phyloP scores from a whole-genome alignment of 768 basidiomycete species.

The Kwoniella pini region DNA sequence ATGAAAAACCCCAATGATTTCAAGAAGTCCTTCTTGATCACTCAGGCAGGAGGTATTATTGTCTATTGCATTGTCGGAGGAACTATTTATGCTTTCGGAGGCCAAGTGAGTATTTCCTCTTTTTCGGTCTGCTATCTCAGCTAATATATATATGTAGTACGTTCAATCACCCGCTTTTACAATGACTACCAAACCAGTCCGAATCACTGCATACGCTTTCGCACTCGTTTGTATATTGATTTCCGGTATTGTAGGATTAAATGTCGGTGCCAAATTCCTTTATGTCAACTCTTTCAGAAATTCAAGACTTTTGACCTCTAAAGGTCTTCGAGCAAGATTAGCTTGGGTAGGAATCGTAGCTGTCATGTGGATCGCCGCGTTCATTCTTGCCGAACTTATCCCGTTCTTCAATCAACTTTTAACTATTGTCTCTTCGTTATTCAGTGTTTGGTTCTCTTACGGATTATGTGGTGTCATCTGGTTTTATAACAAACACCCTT shows the following conservation, averaged over 20 bases:
- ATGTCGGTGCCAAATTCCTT: constrained; percentile 38
- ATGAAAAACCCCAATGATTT: constrained; percentile 39
- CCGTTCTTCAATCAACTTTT: constrained; percentile 46
- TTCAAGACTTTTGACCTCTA: constrained; percentile 32
- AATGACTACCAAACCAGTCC: constrained; percentile 32
- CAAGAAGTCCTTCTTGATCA: constrained; percentile 38
- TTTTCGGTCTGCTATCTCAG: too few species aligned
- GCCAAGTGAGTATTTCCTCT: constrained; percentile 13
- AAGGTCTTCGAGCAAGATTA: constrained; percentile 24
- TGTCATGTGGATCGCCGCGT: constrained; percentile 35
- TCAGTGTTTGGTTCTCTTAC: constrained; percentile 39
- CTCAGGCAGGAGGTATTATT: constrained; percentile 21
- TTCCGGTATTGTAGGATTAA: constrained; percentile 34
- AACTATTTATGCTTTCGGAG: constrained; percentile 35
- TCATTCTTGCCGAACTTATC: constrained; percentile 34
- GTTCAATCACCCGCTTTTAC: constrained; percentile 32
- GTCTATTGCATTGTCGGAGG: constrained; percentile 33
- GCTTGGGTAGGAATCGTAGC: constrained; percentile 31
- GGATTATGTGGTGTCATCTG: constrained; percentile 35
- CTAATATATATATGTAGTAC: constrained; percentile 10
- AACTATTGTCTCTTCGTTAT: constrained; percentile 39
- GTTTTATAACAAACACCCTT: constrained; percentile 27
- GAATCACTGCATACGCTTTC: constrained; percentile 30
- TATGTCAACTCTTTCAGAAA: constrained; percentile 32
- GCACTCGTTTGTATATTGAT: constrained; percentile 35